These are phyloP conservation scores for Wallemia ichthyophaga DNA, from an alignment of 1,284 basidiomycete genomes.

Conservation along the genomic window DNA sequence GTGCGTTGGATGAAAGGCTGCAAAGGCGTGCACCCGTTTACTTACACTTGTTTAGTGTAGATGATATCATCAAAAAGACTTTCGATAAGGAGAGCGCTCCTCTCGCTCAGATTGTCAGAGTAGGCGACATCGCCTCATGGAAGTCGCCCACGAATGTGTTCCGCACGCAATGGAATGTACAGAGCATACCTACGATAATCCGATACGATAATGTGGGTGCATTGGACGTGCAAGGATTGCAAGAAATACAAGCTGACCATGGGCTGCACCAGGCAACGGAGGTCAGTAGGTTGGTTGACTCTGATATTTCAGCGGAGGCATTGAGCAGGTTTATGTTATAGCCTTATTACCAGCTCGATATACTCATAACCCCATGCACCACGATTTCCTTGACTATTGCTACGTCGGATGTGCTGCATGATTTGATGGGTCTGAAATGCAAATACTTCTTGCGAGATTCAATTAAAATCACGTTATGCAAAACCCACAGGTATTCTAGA, in stretches of 20 bases:
- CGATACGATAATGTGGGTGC: neutral
- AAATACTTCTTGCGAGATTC: too few species aligned
- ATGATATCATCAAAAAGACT: neutral
- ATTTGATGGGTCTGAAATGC: too few species aligned
- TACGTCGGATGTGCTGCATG: too few species aligned
- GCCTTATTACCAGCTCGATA: too few species aligned
- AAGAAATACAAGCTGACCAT: too few species aligned
- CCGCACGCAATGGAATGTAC: neutral
- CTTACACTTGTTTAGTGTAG: neutral
- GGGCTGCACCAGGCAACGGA: neutral
- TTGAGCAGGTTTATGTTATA: neutral
- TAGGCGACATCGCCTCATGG: neutral
- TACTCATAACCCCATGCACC: too few species aligned
- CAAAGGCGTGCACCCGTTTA: neutral
- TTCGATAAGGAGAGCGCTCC: neutral
- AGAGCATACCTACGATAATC: neutral
- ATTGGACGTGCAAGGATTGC: too few species aligned
- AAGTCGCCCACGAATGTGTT: neutral
- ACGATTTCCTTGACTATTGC: too few species aligned
- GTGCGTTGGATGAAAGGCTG: neutral
- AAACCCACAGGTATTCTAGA: too few species aligned
- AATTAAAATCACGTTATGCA: too few species aligned
- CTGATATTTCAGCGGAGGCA: neutral
- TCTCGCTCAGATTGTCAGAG: neutral
- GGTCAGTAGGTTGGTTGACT: neutral